A percentile compares a stretch with the other conserved stretches of the same genome.
Conservation (phyloP, 306 rosid genomes). For the Arachis hypogaea region DNA sequence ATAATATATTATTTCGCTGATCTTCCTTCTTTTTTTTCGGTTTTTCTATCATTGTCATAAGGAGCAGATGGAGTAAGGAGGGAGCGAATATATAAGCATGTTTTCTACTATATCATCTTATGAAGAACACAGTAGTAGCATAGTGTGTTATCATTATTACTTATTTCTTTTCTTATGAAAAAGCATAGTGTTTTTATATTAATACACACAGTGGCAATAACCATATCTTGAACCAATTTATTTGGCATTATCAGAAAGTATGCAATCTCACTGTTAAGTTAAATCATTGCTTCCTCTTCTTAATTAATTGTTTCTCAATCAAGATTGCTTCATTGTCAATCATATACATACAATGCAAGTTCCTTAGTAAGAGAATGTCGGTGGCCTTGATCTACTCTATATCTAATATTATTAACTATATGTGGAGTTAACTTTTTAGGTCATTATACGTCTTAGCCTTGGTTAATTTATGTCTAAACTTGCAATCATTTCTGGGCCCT, state of each 20-base stretch:
- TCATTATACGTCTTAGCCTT: conserved; percentile 51
- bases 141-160: too few species aligned
- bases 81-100: background rate
- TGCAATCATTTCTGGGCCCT: conserved; percentile 49
- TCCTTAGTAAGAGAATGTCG: conserved; percentile 50
- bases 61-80: conserved; percentile 15
- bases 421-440: conserved; percentile 50
- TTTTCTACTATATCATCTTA: conserved; percentile 4
- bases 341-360: conserved; percentile 2
- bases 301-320: conserved; percentile 30
- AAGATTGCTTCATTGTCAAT: conserved; percentile 45
- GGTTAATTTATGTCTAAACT: conserved; percentile 42
- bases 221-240: conserved; percentile 28
- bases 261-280: conserved; percentile 60
- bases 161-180: too few species aligned
- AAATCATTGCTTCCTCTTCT: conserved; percentile 45
- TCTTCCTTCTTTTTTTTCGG: background rate
- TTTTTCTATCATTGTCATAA: background rate
- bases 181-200: conserved; percentile 32
- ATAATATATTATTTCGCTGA: background rate
- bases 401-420: background rate
- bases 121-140: conserved; percentile 15
- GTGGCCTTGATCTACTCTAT: conserved; percentile 43
- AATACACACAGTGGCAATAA: conserved; percentile 26
- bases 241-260: conserved; percentile 46